Evolutionary conservation across 768 basidiomycete species (phyloP).

Genomic region (Tubosaeta sp.): DNA sequence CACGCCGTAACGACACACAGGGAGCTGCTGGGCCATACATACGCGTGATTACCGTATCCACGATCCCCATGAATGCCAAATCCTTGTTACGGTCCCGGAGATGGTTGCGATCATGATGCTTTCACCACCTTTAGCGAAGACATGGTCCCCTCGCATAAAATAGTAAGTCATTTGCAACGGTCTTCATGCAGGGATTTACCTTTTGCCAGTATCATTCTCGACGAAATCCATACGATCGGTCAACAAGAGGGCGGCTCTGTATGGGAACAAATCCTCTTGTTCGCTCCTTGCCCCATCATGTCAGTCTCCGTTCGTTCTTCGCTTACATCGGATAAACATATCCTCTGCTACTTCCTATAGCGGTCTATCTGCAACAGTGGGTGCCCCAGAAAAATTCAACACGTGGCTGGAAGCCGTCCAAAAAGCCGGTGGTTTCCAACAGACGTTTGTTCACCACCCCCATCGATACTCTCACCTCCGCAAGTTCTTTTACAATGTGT

Average conservation of each 20-base stretch:
- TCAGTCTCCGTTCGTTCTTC: slow-evolving; percentile 29
- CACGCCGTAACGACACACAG: slow-evolving; percentile 27
- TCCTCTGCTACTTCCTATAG: slow-evolving; percentile 27
- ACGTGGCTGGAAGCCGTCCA: slow-evolving; percentile 63
- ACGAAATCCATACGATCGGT: slow-evolving; percentile 59
- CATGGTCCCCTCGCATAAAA: slow-evolving; percentile 62
- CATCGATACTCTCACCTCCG: slow-evolving; percentile 73
- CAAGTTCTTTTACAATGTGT: slow-evolving; percentile 54
- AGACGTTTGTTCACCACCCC: slow-evolving; percentile 57
- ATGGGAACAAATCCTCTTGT: slow-evolving; percentile 71
- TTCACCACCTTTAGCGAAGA: slow-evolving; percentile 56
- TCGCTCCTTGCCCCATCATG: slow-evolving; percentile 73
- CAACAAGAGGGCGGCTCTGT: slow-evolving; percentile 65
- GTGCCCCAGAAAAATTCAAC: slow-evolving; percentile 60
- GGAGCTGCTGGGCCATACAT: slow-evolving; percentile 60
- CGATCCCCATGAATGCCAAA: slow-evolving; percentile 64
- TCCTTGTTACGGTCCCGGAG: slow-evolving; percentile 71
- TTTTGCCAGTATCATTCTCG: slow-evolving; percentile 55
- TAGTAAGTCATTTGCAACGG: slow-evolving; percentile 34
- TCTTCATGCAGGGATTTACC: background rate
- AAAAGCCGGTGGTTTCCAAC: slow-evolving; percentile 50
- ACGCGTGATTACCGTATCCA: slow-evolving; percentile 62
- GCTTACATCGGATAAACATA: background rate
- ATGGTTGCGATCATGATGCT: slow-evolving; percentile 66
- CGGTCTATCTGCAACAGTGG: slow-evolving; percentile 70